Evolutionary conservation across 352 stramenopile species (phyloP), one percentile per base, ranked within the genome.

Genomic region (Pythium folliculosum): DNA sequence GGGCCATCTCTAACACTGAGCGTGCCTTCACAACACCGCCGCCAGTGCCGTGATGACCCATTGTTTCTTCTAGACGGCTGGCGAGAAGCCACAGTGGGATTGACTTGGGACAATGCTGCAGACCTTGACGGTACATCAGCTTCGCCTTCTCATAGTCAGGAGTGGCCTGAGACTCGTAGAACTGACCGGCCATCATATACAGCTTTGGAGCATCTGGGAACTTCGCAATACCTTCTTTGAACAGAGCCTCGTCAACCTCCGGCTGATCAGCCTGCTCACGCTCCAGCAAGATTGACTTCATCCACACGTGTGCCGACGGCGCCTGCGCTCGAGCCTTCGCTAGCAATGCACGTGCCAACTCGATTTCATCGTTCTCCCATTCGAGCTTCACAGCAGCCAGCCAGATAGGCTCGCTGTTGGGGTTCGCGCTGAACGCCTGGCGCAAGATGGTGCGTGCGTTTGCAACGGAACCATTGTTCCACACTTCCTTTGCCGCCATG

Each of bases 381-480:
- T 99, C 97, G 2, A 99, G 79, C 73, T 99, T 99, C 17, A 99
- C 90, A 9, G 96, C 97, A 6, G 97, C 97, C n/a, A 99, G 78
- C 92, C 88, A 97, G 65, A 98, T 96, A 7, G 89, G 70, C 72
- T 99, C 96, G 60, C 92, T 98, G 71, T 98, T 97, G 3, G 96
- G 95, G 77, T 99, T 99, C 5, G 88, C 91, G 59, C 86, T 95
- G 76, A 99, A 99, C 22, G 97, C 97, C 73, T 99, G 86, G 3
- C 95, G 92, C 35, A 99, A 79, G 54, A 99, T 97, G 25, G 91
- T 77, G 2, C 97, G 85, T 13, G 97, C 97, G 30, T 92, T 94
- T 50, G 96, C 88, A 13, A 99, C 92, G 59, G 98, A 92, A 1
- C 95, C 93, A 21, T 92, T 94, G 13, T 69, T 83, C 97, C 97